phyloP scores from a whole-genome alignment of 495 filamentous ascomycete genomes.

The Aspergillus affinis region DNA sequence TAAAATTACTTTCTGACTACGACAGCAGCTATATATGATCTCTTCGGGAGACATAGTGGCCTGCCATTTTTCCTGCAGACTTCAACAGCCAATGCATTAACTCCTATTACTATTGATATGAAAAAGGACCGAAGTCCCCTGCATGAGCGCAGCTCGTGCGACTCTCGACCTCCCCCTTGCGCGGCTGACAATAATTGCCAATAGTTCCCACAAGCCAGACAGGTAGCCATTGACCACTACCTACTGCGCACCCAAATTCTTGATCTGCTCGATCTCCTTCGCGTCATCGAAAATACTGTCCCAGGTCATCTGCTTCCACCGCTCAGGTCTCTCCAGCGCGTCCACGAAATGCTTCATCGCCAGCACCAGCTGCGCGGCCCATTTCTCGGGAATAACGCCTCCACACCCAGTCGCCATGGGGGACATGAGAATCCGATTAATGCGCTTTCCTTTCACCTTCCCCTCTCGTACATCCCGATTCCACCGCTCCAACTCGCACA shows the following conservation, averaged over 20 bases:
- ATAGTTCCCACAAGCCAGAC: neutral
- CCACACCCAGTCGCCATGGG: constrained; percentile 50
- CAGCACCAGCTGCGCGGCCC: constrained; percentile 50
- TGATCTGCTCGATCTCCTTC: constrained; percentile 30
- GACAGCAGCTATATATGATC: neutral
- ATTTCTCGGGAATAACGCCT: constrained; percentile 40
- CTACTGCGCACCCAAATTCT: constrained; percentile 1
- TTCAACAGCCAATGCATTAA: neutral
- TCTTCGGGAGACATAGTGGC: neutral
- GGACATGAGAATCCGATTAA: constrained; percentile 46
- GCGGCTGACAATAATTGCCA: neutral
- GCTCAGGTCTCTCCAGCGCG: constrained; percentile 33
- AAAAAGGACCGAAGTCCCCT: neutral
- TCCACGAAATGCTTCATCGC: constrained; percentile 50
- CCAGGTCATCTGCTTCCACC: constrained; percentile 37
- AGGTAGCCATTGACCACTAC: neutral
- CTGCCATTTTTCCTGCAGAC: neutral
- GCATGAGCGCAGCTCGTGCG: neutral
- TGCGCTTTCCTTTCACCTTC: constrained; percentile 18
- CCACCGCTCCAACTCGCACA: constrained; percentile 45
- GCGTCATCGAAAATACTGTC: constrained; percentile 23
- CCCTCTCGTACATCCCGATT: constrained; percentile 29
- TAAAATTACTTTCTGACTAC: neutral
- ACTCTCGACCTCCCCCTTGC: neutral
- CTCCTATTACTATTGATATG: neutral